These are phyloP conservation scores for Huntiella savannae DNA, from an alignment of 2,329 filamentous ascomycete species.

Conservation along the genomic window DNA sequence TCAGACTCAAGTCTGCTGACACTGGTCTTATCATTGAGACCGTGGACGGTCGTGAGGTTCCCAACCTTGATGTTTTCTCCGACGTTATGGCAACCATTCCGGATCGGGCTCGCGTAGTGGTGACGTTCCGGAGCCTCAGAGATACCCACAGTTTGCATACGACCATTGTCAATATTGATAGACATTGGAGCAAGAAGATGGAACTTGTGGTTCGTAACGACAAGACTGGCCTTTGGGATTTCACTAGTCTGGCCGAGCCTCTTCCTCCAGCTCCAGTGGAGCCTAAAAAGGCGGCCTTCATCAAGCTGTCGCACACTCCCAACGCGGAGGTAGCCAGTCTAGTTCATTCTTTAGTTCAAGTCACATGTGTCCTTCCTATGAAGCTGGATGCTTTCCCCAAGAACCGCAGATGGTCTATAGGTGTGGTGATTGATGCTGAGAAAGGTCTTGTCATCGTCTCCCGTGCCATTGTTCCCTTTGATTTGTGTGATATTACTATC, in stretches of 20 bases:
- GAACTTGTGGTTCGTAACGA: slow-evolving; percentile 83
- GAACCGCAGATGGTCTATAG: slow-evolving; percentile 85
- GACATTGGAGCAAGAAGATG: slow-evolving; percentile 95
- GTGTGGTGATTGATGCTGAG: slow-evolving; percentile 89
- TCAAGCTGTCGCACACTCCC: slow-evolving; percentile 72
- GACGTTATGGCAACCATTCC: slow-evolving; percentile 79
- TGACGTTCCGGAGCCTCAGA: slow-evolving; percentile 87
- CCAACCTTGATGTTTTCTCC: slow-evolving; percentile 73
- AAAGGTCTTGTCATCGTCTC: slow-evolving; percentile 92
- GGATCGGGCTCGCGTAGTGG: slow-evolving; percentile 64
- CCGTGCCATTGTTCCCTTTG: slow-evolving; percentile 82
- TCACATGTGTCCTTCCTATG: slow-evolving; percentile 81
- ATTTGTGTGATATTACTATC: slow-evolving; percentile 88
- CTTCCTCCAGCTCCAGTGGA: slow-evolving; percentile 55
- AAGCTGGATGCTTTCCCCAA: slow-evolving; percentile 97
- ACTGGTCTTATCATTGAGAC: slow-evolving; percentile 89
- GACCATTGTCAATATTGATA: slow-evolving; percentile 76
- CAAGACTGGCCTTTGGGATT: slow-evolving; percentile 81
- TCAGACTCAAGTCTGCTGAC: slow-evolving; percentile 78
- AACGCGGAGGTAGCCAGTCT: slow-evolving; percentile 84
- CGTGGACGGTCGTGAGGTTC: slow-evolving; percentile 78
- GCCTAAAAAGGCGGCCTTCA: slow-evolving; percentile 69
- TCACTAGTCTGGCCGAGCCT: slow-evolving; percentile 64
- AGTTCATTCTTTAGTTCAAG: slow-evolving; percentile 83
- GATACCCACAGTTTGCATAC: slow-evolving; percentile 92